Evolutionary conservation across 208 protist species (phyloP), one percentile per base, ranked within the genome.

Genomic region (Wallacemonas sp.): DNA sequence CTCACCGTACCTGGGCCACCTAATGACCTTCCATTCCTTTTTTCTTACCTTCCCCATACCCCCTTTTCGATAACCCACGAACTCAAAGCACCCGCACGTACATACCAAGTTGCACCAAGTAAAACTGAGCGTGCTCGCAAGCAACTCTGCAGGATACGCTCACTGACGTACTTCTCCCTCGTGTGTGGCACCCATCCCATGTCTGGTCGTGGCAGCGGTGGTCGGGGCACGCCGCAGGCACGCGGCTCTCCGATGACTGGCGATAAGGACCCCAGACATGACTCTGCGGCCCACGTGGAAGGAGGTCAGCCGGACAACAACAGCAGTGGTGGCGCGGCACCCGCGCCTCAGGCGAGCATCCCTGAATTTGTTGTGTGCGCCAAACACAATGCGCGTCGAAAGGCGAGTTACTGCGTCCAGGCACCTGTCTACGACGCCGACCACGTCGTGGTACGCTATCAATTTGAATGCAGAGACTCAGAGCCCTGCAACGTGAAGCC

Each of bases 381-480:
- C 33, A 29, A 63, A 60, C 87, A 93, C 68, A 68, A 76, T 42
- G 63, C 63, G 21, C 77, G 72, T 1, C 83, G 87, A 37, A 71
- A 78, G 24, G 74, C 70, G 0, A 77, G 70, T 15, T 90, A 73
- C 50, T 93, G 87, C 59, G 57, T 68, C 36, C 45, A 64, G 48
- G 70, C 39, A 52, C 75, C 82, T 15, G 64, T 93, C 8, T 71
- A 78, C 62, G 80, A 93, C 54, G 87, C 87, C 1, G 87, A 93
- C 41, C 83, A 79, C 59, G 70, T 84, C 26, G 64, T 90, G 21
- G 59, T 90, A 27, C 76, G 66, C 26, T 83, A 85, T 39, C 68
- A 73, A 29, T 93, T 83, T 44, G 60, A 78, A 1, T 93, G 87
- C 68, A 78, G 59, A 54, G 69, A 73, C 0, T 71, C 39, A 3